phyloP scores from a whole-genome alignment of 2,329 filamentous ascomycete species.

The Fonsecaea multimorphosa region DNA sequence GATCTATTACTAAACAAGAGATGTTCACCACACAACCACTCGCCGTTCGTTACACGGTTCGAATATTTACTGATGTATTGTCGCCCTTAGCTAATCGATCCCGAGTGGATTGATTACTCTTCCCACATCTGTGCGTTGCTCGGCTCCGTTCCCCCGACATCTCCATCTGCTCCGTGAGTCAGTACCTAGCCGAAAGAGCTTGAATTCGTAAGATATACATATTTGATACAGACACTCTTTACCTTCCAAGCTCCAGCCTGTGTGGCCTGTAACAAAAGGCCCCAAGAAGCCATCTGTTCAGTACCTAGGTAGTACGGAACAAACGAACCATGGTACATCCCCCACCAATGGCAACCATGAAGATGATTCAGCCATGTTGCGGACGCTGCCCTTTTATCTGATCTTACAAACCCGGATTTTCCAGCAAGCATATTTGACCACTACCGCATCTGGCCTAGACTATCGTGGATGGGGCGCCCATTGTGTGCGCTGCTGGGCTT shows the following conservation, averaged over 20 bases:
- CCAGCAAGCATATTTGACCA: not conserved
- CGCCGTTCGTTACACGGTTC: not conserved
- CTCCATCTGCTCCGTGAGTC: not conserved
- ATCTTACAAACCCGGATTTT: not conserved
- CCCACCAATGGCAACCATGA: not conserved
- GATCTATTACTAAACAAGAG: not conserved
- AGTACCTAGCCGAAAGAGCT: not conserved
- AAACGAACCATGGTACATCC: not conserved
- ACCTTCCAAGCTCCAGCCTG: too few species aligned
- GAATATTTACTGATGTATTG: not conserved
- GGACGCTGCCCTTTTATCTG: not conserved
- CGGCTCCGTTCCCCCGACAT: not conserved
- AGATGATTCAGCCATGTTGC: conserved; percentile 1
- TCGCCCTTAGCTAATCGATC: not conserved
- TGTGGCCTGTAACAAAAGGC: not conserved
- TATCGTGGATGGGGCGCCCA: not conserved
- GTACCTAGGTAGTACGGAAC: not conserved
- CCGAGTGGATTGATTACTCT: not conserved
- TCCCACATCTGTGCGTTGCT: not conserved
- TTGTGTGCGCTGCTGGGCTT: not conserved
- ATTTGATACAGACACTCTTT: not conserved
- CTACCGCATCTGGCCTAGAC: not conserved
- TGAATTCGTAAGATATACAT: conserved; percentile 1
- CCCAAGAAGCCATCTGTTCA: too few species aligned
- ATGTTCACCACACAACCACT: not conserved